These are phyloP conservation scores for Phtheirospermum japonicum DNA, from an alignment of 257 asterid genomes.

Conservation along the genomic window DNA sequence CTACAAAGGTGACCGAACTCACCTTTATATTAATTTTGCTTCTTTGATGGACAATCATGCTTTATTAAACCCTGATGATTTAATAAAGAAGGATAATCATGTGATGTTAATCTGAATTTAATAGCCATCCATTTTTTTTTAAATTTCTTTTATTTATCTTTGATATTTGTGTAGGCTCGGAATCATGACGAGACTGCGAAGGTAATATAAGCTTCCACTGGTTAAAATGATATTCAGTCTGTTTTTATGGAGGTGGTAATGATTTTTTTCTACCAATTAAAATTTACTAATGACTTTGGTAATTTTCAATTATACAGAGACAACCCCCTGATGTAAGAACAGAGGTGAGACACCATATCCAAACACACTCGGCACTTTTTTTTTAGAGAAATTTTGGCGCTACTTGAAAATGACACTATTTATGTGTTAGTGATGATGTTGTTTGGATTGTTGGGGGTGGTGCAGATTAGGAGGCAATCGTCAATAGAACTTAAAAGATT, in stretches of 20 bases:
- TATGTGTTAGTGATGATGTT: background rate
- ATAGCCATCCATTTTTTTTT: background rate
- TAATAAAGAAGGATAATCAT: background rate
- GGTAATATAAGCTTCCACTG: constrained; percentile 38
- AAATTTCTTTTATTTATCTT: background rate
- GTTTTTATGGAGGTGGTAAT: background rate
- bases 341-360: constrained; percentile 58
- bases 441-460: background rate
- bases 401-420: constrained; percentile 1
- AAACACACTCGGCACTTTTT: background rate
- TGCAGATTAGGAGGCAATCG: constrained; percentile 74
- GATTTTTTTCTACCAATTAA: background rate
- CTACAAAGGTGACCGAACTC: constrained; percentile 46
- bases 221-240: background rate
- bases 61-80: background rate
- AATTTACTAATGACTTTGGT: constrained; percentile 17
- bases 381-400: background rate
- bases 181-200: constrained; percentile 38
- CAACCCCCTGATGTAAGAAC: constrained; percentile 64
- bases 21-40: background rate
- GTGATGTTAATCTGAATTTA: constrained; percentile 10
- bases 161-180: constrained; percentile 40
- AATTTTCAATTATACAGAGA: constrained; percentile 37
- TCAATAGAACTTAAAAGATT: constrained; percentile 62
- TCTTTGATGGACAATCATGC: background rate